Conservation (phyloP, 2,329 filamentous ascomycete genomes). For the Fusarium haematococcum region DNA sequence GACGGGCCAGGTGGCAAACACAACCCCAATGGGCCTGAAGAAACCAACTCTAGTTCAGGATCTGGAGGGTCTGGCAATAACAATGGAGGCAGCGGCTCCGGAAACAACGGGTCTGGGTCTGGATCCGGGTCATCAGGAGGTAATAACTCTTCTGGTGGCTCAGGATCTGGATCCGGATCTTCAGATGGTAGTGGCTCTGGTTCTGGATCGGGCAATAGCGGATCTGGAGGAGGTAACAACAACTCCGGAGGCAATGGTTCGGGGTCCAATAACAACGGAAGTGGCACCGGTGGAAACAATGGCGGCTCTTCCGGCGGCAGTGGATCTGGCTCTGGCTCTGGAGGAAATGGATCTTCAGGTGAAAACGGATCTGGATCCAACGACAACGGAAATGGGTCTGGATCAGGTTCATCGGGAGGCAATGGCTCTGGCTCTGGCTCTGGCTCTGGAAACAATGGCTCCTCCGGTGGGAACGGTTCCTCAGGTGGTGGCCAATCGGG, state of each 20-base stretch:
- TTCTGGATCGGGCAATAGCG: not conserved
- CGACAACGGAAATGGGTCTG: not conserved
- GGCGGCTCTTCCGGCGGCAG: not conserved
- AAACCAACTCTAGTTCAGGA: not conserved
- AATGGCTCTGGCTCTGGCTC: not conserved
- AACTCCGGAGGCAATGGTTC: not conserved
- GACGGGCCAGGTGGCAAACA: not conserved
- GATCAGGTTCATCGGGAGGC: not conserved
- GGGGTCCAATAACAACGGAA: not conserved
- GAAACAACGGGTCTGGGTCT: not conserved
- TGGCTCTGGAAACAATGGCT: not conserved
- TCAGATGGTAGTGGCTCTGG: not conserved
- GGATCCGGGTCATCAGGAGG: not conserved
- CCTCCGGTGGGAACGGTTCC: not conserved
- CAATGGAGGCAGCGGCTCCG: not conserved
- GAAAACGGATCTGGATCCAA: not conserved
- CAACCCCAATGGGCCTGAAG: not conserved
- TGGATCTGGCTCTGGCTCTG: not conserved
- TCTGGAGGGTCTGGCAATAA: not conserved
- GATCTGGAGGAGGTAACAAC: not conserved
- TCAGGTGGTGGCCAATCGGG: not conserved
- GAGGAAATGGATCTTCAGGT: not conserved
- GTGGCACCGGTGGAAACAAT: not conserved
- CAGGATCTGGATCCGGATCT: not conserved
- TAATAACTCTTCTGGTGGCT: not conserved